phyloP scores from a whole-genome alignment of 164 flowering plant species.

The Warburgia ugandensis region DNA sequence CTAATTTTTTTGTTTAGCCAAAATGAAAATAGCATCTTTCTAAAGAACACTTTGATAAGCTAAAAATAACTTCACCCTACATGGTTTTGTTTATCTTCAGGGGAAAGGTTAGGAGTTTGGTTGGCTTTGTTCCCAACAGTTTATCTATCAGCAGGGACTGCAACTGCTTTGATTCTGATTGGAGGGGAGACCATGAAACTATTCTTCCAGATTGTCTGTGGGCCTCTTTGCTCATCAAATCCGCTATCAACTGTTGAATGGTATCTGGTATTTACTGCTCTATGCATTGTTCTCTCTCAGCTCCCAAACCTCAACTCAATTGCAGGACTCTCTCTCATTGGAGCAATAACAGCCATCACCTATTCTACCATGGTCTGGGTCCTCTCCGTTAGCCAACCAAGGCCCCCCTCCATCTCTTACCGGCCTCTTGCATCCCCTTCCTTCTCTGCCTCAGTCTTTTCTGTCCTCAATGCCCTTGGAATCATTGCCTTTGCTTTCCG shows the following conservation, averaged over 20 bases:
- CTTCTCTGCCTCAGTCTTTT: constrained; percentile 49
- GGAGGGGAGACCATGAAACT: constrained; percentile 99
- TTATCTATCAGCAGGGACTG: constrained; percentile 94
- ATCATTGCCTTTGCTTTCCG: constrained; percentile 91
- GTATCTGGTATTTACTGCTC: constrained; percentile 94
- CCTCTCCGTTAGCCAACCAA: constrained; percentile 84
- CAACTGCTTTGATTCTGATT: constrained; percentile 84
- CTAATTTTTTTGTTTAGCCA: too few relatives aligned
- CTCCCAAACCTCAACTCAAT: constrained; percentile 97
- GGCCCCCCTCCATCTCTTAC: constrained; percentile 80
- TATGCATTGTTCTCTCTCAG: constrained; percentile 90
- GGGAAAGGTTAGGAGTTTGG: constrained; percentile 90
- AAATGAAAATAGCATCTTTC: too few relatives aligned
- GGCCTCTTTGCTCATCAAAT: constrained; percentile 76
- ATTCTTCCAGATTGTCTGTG: constrained; percentile 93
- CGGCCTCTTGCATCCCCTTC: constrained; percentile 65
- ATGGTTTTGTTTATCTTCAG: too few relatives aligned
- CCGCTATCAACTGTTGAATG: constrained; percentile 96
- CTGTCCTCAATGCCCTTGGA: constrained; percentile 84
- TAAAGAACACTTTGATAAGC: too few relatives aligned
- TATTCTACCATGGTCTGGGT: constrained; percentile 98
- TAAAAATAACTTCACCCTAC: too few relatives aligned
- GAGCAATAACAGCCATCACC: constrained; percentile 90
- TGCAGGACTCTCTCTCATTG: constrained; percentile 92
- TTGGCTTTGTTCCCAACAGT: constrained; percentile 95